Evolutionary conservation across 2,329 filamentous ascomycete genomes (phyloP).

Genomic region (Aphanoascus verrucosus): DNA sequence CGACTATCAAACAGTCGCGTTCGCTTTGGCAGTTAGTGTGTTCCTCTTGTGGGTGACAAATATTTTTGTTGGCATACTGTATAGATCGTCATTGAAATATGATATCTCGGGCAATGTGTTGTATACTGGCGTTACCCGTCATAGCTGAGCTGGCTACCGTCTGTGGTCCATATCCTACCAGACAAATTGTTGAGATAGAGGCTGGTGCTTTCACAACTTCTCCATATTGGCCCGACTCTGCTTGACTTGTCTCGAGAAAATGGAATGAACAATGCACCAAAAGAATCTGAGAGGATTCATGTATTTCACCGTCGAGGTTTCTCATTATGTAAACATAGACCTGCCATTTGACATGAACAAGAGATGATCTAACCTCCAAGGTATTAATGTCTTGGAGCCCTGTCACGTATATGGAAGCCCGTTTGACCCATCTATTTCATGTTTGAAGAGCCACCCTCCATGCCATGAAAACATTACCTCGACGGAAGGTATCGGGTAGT

Average conservation of each 20-base stretch:
- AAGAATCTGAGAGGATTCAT: conserved; percentile 1
- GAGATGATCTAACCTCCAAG: neutral
- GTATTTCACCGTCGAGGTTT: conserved; percentile 4
- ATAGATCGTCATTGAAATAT: too few relatives aligned
- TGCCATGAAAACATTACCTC: conserved; percentile 5
- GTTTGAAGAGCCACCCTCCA: conserved; percentile 27
- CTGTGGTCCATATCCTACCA: too few relatives aligned
- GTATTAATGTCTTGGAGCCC: conserved; percentile 1
- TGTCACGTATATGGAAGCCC: conserved; percentile 4
- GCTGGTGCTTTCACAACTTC: too few relatives aligned
- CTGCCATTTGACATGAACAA: conserved; percentile 8
- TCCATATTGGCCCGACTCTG: neutral
- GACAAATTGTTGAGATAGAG: too few relatives aligned
- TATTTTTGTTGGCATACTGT: neutral
- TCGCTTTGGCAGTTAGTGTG: neutral
- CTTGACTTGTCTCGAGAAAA: neutral
- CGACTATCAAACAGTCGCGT: neutral
- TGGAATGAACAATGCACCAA: neutral
- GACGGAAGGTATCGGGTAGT: conserved; percentile 7
- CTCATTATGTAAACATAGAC: conserved; percentile 11
- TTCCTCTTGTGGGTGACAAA: too few relatives aligned
- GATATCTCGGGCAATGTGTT: too few relatives aligned
- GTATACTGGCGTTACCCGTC: too few relatives aligned
- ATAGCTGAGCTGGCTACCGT: too few relatives aligned
- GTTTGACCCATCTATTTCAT: conserved; percentile 18